Percentiles rank a stretch among this genome's conserved stretches.
Evolutionary conservation across 139 green algal species (phyloP).

Genomic region (Chlorella sp.): DNA sequence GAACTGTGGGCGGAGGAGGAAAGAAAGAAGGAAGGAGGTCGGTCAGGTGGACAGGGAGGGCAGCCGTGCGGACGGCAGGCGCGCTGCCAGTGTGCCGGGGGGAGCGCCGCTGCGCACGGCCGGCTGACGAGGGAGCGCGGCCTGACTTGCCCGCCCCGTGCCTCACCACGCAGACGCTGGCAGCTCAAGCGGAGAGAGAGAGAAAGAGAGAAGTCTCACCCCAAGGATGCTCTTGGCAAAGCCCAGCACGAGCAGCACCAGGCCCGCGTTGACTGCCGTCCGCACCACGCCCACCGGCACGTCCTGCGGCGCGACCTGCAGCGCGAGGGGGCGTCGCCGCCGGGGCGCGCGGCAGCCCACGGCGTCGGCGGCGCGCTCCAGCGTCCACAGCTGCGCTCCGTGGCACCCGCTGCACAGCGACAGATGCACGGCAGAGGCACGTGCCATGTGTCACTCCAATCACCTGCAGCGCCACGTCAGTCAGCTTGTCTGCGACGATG

Average conservation of each 20-base stretch:
- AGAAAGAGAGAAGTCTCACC: constrained; percentile 17
- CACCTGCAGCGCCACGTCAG: constrained; percentile 3
- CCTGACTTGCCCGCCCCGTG: background rate
- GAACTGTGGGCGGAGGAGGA: constrained; percentile 30
- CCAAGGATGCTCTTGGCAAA: constrained; percentile 53
- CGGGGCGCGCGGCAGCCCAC: no score
- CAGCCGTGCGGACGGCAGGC: background rate
- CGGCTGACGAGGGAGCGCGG: background rate
- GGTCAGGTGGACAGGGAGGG: background rate
- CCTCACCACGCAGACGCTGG: background rate
- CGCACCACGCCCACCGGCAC: constrained; percentile 26
- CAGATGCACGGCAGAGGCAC: no score
- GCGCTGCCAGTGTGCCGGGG: background rate
- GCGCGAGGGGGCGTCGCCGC: background rate
- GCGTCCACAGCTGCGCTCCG: no score
- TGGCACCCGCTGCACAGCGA: no score
- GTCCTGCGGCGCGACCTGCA: constrained; percentile 14
- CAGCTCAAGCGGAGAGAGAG: background rate
- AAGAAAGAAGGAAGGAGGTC: background rate
- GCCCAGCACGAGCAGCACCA: constrained; percentile 44
- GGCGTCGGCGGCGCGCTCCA: no score
- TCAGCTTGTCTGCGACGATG: background rate
- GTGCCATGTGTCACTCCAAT: no score
- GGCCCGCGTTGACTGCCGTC: constrained; percentile 36
- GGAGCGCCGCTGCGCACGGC: background rate